Base-by-base conservation (phyloP, 169 alveolate species). In the Plasmodium cynomolgi region DNA sequence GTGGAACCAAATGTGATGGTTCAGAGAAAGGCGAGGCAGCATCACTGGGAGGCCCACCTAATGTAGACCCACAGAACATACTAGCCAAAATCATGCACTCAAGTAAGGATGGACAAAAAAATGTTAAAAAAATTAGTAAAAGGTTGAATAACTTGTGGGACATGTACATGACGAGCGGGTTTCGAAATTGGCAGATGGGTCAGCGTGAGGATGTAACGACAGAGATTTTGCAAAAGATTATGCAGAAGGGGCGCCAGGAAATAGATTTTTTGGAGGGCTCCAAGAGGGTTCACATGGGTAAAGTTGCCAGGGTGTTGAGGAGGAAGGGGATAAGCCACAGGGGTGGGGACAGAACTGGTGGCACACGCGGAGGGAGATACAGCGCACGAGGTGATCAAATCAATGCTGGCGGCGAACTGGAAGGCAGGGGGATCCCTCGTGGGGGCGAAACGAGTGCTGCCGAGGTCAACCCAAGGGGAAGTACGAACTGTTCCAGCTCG, bases 51-150 rank as follows among this genome's bases (percentile, higher is more conserved):
- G 62, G 77, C 34, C 93, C 93, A 54, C 50, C 26, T 4, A 85
- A 85, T 75, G 37, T 85, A 54, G 72, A 85, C 34, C 62, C 81
- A 85, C 81, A 85, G 39, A 39, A 85, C 29, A 75, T 85, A n/a
- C 68, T 85, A 9, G 54, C 81, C 86, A 85, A 85, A 11, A 26
- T 54, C 0, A 85, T 85, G 23, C 33, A 85, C 47, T 0, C 81
- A 39, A 85, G 11, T 26, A 75, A 85, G 15, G 56, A 85, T 6
- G 68, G 80, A 17, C 44, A 71, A 26, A 84, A 71, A 31, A n/a
- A 26, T 31, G 34, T 39, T 5, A 29, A 54, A 31, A 4, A 29
- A 33, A 85, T 85, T 13, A 85, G 80, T 26, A 77, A 75, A 85
- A 77, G 68, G 20, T 56, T 85, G 6, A 77, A 85, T 23, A 56